Base-by-base conservation (phyloP, 495 filamentous ascomycete species). In the Copromyces sp. region DNA sequence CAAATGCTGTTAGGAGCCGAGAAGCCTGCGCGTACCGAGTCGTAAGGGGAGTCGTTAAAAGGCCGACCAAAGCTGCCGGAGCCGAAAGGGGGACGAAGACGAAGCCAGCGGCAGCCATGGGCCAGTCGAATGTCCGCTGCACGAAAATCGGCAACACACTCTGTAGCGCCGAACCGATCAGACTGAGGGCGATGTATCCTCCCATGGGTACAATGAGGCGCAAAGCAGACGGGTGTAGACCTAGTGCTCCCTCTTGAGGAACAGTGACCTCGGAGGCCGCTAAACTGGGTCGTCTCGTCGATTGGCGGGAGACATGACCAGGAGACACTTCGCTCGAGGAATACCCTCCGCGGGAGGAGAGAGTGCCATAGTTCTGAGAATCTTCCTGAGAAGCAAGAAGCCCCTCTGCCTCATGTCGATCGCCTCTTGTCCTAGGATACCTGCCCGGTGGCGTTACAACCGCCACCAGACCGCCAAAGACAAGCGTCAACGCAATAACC, bases 101-200 rank as follows among this genome's bases (percentile, higher is more conserved):
- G 16, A 73, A 68, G 17, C 77, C 79, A 32, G 16, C 71, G 14
- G 41, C 40, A 4, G 72, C 69, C n/a, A 75, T 71, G 3, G 72
- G 42, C 78, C 78, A 79, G 32, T 73, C 39, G 40, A 79, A 73
- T 4, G 71, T 69, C 6, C 68, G 72, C 39, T 74, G 70, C 20
- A 72, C 74, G 45, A 78, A 76, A 4, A 77, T 70, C 4, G 79
- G 79, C 11, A 80, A 71, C 3, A 79, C 74, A 35, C 75, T 77
- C 16, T 78, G 72, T 1, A 80, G 72, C 1, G 79, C 74, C 1
- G 79, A 74, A 9, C 59, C 45, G 53, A 80, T 68, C 44, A 80
- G 32, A 2, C 71, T 71, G 40, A 80, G 20, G 41, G 75, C 72
- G 24, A 79, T 40, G 39, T 79, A 80, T 4, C 79, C 79, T 45